These are phyloP conservation scores for Acanthamoeba lugdunensis DNA, from an alignment of 208 protist species.

Conservation along the genomic window DNA sequence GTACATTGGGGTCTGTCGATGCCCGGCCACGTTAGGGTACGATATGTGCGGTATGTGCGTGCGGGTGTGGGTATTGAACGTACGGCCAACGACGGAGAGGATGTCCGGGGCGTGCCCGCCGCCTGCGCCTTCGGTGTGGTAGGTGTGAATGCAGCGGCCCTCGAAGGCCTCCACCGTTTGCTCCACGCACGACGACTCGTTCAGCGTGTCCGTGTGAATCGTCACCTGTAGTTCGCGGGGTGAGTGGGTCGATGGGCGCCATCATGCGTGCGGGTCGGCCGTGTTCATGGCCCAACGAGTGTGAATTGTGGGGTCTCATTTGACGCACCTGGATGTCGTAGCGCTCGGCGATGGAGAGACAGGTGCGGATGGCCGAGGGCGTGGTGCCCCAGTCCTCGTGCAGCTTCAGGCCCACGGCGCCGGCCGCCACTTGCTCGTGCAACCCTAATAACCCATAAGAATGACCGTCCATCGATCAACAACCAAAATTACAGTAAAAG, in stretches of 20 bases:
- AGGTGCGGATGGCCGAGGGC: slow-evolving; percentile 80
- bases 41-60: too few species aligned
- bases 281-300: too few species aligned
- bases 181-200: slow-evolving; percentile 84
- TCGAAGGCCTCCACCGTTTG: slow-evolving; percentile 84
- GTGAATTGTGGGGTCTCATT: too few species aligned
- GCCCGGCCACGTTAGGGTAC: too few species aligned
- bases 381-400: slow-evolving; percentile 87
- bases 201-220: slow-evolving; percentile 86
- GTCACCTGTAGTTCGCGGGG: slow-evolving; percentile 70
- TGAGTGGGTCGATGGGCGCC: too few species aligned
- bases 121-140: slow-evolving; percentile 85
- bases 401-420: slow-evolving; percentile 80
- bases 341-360: slow-evolving; percentile 82
- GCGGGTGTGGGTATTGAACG: not conserved
- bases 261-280: too few species aligned
- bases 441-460: not conserved
- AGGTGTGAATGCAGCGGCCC: slow-evolving; percentile 84
- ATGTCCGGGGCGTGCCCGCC: slow-evolving; percentile 86
- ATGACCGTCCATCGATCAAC: too few species aligned
- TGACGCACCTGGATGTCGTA: slow-evolving; percentile 77
- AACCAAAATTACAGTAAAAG: not conserved
- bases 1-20: slow-evolving; percentile 76
- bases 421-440: slow-evolving; percentile 54
- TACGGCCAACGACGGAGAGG: slow-evolving; percentile 68